These are phyloP conservation scores for Cyberlindnera amylophila DNA, from an alignment of 805 yeast genomes.

Conservation along the genomic window DNA sequence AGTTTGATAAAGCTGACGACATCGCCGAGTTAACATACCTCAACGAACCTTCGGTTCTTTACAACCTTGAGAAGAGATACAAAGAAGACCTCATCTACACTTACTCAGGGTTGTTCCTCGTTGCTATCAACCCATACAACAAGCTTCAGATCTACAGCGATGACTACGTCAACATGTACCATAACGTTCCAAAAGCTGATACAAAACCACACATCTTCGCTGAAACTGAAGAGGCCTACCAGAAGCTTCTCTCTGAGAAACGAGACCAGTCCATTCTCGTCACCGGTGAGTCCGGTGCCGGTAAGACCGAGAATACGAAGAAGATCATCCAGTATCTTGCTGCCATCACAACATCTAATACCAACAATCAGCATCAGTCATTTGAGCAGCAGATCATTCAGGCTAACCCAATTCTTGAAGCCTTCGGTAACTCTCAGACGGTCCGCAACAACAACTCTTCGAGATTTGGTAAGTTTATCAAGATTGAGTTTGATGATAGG, in stretches of 20 bases:
- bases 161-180: conserved; percentile 54
- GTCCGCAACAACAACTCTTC: conserved; percentile 92
- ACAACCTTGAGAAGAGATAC: conserved; percentile 78
- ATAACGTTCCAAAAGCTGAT: conserved; percentile 40
- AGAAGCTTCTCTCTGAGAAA: conserved; percentile 61
- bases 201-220: conserved; percentile 87
- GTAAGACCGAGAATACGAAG: conserved; percentile 96
- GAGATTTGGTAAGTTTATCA: conserved; percentile 93
- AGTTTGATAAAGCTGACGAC: conserved; percentile 86
- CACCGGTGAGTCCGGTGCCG: conserved; percentile 99
- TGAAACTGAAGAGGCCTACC: conserved; percentile 80
- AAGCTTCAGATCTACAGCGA: conserved; percentile 65
- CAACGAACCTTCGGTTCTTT: conserved; percentile 93
- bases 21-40: conserved; percentile 94
- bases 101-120: conserved; percentile 90
- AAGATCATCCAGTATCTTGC: conserved; percentile 90
- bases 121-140: conserved; percentile 91
- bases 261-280: conserved; percentile 88
- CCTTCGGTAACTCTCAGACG: conserved; percentile 97
- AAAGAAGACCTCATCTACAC: conserved; percentile 80
- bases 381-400: conserved; percentile 85
- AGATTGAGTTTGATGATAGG: conserved; percentile 64
- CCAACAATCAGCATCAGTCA: conserved; percentile 26
- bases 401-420: conserved; percentile 93
- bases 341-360: conserved; percentile 51